Conservation (phyloP, 2,329 filamentous ascomycete species). For the Tolypocladium cylindrosporum region DNA sequence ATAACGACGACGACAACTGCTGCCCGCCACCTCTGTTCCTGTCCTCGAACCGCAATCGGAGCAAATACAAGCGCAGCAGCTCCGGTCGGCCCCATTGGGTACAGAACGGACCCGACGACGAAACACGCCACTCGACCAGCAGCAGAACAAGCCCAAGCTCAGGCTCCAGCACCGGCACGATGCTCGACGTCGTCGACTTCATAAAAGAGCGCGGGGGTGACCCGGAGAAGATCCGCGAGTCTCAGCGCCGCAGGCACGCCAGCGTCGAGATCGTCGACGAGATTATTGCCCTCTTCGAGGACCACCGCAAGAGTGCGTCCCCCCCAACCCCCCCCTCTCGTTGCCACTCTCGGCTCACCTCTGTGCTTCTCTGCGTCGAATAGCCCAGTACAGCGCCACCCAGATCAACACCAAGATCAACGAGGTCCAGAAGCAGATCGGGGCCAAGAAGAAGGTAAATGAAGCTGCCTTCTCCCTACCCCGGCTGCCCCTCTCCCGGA, state of each 20-base stretch:
- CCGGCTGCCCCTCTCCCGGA: not conserved
- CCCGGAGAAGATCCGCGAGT: constrained; percentile 84
- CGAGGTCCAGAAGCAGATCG: constrained; percentile 80
- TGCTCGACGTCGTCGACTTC: constrained; percentile 73
- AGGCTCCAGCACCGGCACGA: constrained; percentile 20
- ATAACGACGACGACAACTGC: not conserved
- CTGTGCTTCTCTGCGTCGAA: not conserved
- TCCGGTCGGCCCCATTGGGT: not conserved
- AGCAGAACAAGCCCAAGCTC: not conserved
- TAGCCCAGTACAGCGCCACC: constrained; percentile 62
- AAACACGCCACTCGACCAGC: not conserved
- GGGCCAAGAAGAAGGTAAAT: constrained; percentile 73
- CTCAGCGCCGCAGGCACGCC: constrained; percentile 73
- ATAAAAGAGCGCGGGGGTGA: constrained; percentile 82
- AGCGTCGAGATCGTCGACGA: constrained; percentile 81
- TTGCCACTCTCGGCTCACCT: not conserved
- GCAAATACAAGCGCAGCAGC: not conserved
- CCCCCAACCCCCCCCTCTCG: not conserved
- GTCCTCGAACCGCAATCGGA: not conserved
- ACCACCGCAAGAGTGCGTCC: constrained; percentile 61
- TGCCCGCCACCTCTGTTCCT: not conserved
- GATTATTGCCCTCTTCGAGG: constrained; percentile 78
- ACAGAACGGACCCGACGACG: not conserved
- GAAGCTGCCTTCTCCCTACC: not conserved
- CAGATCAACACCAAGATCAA: constrained; percentile 83